Conservation (phyloP, 2,329 filamentous ascomycete species). For the Ophiostoma montium region DNA sequence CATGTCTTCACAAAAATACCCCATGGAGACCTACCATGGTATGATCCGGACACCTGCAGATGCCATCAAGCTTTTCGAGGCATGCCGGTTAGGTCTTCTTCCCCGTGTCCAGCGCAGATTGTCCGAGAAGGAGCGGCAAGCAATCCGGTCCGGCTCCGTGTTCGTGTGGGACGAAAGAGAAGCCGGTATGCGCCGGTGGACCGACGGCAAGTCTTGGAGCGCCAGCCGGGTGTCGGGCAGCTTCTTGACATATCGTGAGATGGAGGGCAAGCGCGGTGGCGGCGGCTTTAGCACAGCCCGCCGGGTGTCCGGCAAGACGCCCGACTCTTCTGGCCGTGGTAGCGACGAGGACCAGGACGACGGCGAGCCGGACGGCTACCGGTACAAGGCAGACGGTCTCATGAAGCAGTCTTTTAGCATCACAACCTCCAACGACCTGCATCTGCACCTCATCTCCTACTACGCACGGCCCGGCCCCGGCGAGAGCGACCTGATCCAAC, state of each 20-base stretch:
- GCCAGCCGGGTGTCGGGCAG: conserved; percentile 94
- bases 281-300: conserved; percentile 55
- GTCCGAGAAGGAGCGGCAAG: conserved; percentile 93
- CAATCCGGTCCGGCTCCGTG: conserved; percentile 89
- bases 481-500: conserved; percentile 61
- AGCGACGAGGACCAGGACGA: conserved; percentile 80
- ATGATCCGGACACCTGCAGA: conserved; percentile 91
- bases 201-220: conserved; percentile 97
- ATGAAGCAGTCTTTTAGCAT: conserved; percentile 99
- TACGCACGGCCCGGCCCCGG: conserved; percentile 69
- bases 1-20: conserved; percentile 17
- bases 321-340: conserved; percentile 57
- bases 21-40: conserved; percentile 94
- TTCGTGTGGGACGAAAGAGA: conserved; percentile 99
- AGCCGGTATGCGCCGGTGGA: conserved; percentile 97
- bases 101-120: conserved; percentile 84
- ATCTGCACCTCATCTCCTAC: conserved; percentile 95
- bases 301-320: conserved; percentile 55
- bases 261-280: conserved; percentile 94
- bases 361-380: conserved; percentile 76
- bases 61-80: conserved; percentile 97
- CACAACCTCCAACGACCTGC: conserved; percentile 74
- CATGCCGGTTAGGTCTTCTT: conserved; percentile 75
- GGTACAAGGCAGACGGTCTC: conserved; percentile 89
- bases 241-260: conserved; percentile 93